Evolutionary conservation across 352 stramenopile genomes (phyloP), one percentile per base, ranked within the genome.

Genomic region (Pythium myriotylum): DNA sequence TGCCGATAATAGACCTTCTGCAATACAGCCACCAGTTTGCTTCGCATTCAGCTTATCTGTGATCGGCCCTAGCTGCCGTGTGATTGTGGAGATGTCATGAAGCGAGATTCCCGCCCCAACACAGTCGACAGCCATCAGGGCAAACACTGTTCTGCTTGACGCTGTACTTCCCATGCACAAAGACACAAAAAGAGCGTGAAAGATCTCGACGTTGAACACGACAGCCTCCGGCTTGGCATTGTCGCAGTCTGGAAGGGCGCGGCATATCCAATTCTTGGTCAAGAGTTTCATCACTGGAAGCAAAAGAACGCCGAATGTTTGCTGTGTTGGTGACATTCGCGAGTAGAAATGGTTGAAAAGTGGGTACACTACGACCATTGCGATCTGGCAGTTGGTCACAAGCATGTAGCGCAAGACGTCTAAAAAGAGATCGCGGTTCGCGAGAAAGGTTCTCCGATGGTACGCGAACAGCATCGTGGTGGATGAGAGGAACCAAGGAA

Each of bases 241-340:
- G 42, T 77, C 65, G 4, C 19, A 50, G 29, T 62, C 61, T 4
- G 5, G 13, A 14, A 71, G 51, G 48, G 56, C 19, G 26, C 52
- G 39, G 48, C 67, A 70, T 29, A 85, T 74, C 52, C 68, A 65
- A 55, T 80, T 77, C 48, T 81, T 80, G 26, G 59, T 58, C 0
- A 52, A 32, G 26, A 86, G 59, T 49, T 84, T 86, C 20, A 84
- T 62, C 26, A 80, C 41, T 13, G 69, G 72, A 13, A 86, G 62
- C 8, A 86, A 2, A 22, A 76, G n/a, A 6, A 62, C 22, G 29
- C 53, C 47, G 1, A 37, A 32, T 8, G 50, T 73, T 39, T 76
- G 64, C 24, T 56, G 5, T 2, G 29, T 29, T 1, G 40, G 35
- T 29, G 53, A 59, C 22, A 70, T 19, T 2, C 20, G 16, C 24